Conservation (phyloP, 495 filamentous ascomycete genomes). For the Xylaria curta region DNA sequence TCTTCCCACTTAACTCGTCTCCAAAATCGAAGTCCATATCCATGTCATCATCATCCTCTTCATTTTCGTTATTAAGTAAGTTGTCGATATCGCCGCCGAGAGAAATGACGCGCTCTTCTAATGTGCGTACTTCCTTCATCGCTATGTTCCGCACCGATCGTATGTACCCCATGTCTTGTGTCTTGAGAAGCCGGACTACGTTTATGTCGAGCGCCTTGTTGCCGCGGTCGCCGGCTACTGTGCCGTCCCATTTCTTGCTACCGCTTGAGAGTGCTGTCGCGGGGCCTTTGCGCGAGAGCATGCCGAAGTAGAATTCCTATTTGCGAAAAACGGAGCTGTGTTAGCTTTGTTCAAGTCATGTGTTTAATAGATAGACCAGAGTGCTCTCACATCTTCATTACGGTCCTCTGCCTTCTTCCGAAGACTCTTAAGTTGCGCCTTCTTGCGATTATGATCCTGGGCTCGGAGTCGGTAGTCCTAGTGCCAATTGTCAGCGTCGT, state of each 20-base stretch:
- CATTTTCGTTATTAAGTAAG: slow-evolving; percentile 29
- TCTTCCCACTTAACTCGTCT: slow-evolving; percentile 26
- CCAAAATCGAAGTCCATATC: slow-evolving; percentile 34
- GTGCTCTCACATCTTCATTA: slow-evolving; percentile 72
- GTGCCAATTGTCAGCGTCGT: slow-evolving; percentile 4
- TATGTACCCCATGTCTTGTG: slow-evolving; percentile 91
- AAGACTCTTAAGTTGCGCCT: slow-evolving; percentile 77
- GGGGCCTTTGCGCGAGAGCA: slow-evolving; percentile 68
- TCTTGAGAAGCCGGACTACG: slow-evolving; percentile 87
- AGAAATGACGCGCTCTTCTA: slow-evolving; percentile 53
- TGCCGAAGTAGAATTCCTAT: slow-evolving; percentile 79
- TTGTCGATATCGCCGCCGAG: slow-evolving; percentile 42
- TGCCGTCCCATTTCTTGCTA: slow-evolving; percentile 54
- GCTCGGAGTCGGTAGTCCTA: slow-evolving; percentile 93
- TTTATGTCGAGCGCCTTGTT: slow-evolving; percentile 67
- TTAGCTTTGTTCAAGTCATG: slow-evolving; percentile 1
- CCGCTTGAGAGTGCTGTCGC: slow-evolving; percentile 46
- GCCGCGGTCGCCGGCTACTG: slow-evolving; percentile 67
- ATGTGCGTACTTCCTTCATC: slow-evolving; percentile 48
- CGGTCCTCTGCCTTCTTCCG: slow-evolving; percentile 81
- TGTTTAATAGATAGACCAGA: not conserved
- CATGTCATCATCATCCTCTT: slow-evolving; percentile 40
- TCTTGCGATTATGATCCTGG: slow-evolving; percentile 85
- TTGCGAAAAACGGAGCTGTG: not conserved
- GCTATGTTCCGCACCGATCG: slow-evolving; percentile 65